phyloP scores from a whole-genome alignment of 139 green algal species.

The Gonium pectorale region DNA sequence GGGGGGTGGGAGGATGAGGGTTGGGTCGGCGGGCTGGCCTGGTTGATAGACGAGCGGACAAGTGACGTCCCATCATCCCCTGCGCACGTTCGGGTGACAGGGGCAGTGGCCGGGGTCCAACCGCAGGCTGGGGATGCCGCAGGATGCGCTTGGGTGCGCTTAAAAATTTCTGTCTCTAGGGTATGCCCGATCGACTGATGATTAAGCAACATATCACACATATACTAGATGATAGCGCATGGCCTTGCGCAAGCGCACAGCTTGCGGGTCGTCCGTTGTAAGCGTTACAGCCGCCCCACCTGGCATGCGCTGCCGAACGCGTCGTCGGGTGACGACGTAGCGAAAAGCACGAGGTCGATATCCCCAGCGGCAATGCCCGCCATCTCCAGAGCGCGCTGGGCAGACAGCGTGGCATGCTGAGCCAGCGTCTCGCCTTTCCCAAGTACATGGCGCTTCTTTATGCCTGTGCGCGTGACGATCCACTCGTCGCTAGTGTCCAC shows the following conservation, averaged over 20 bases:
- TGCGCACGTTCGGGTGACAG: no score
- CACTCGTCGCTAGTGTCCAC: constrained; percentile 99
- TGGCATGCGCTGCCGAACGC: constrained; percentile 92
- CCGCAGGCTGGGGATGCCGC: no score
- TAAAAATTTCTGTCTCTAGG: no score
- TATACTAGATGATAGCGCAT: no score
- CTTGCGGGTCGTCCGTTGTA: no score
- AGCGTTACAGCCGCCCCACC: constrained; percentile 55
- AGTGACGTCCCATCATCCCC: no score
- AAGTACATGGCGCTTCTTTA: constrained; percentile 86
- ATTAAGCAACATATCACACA: no score
- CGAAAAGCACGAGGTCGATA: constrained; percentile 94
- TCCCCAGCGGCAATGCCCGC: constrained; percentile 83
- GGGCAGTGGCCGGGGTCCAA: no score
- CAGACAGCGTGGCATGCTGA: constrained; percentile 77
- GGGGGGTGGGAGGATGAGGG: background rate
- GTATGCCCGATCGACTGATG: no score
- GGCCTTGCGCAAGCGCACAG: no score
- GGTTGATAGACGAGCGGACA: no score
- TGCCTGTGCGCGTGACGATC: constrained; percentile 94
- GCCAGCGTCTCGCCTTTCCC: constrained; percentile 77
- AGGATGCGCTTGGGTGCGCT: no score
- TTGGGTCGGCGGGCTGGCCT: background rate
- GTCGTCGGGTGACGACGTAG: constrained; percentile 96
- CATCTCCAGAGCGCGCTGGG: constrained; percentile 88